A percentile compares a stretch with the other conserved stretches of the same genome.
These are phyloP conservation scores for Boletus subcaerulescens DNA, from an alignment of 768 basidiomycete species.

Conservation along the genomic window DNA sequence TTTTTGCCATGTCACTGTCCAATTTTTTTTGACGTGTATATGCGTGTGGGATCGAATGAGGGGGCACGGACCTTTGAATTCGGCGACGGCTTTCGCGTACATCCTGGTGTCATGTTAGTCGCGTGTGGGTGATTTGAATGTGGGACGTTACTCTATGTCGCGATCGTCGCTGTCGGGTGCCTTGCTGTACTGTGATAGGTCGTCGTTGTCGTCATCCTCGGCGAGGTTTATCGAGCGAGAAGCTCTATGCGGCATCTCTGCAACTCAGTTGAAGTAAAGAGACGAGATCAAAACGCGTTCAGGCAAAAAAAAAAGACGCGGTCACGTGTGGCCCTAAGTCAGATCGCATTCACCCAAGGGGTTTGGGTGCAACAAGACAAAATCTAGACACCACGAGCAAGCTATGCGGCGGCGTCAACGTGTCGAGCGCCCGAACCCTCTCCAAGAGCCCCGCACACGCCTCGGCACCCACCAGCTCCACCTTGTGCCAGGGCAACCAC, in stretches of 20 bases:
- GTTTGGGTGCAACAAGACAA: conserved; percentile 13
- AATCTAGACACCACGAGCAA: conserved; percentile 31
- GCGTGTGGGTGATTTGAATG: neutral
- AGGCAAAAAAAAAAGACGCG: neutral
- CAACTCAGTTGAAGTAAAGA: too few relatives aligned
- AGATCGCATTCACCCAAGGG: neutral
- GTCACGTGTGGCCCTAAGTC: conserved; percentile 30
- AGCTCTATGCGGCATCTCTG: conserved; percentile 17
- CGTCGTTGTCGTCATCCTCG: conserved; percentile 14
- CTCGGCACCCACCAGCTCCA: conserved; percentile 24
- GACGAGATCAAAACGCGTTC: neutral
- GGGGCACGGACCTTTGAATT: conserved; percentile 28
- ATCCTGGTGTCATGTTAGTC: conserved; percentile 8
- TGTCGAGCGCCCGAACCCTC: conserved; percentile 22
- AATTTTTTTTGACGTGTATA: too few relatives aligned
- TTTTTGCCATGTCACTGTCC: conserved; percentile 34
- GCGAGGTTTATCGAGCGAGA: conserved; percentile 8
- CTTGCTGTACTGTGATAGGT: conserved; percentile 17
- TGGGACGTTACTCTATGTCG: conserved; percentile 22
- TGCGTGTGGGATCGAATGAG: neutral
- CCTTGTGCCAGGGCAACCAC: conserved; percentile 52
- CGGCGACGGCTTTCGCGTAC: conserved; percentile 31
- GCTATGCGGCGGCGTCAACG: conserved; percentile 28
- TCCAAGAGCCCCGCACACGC: conserved; percentile 12
- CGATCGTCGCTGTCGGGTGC: conserved; percentile 25